Percentiles rank a stretch among this genome's conserved stretches.
phyloP scores from a whole-genome alignment of 352 stramenopile species.

The Phytophthora brassicae region DNA sequence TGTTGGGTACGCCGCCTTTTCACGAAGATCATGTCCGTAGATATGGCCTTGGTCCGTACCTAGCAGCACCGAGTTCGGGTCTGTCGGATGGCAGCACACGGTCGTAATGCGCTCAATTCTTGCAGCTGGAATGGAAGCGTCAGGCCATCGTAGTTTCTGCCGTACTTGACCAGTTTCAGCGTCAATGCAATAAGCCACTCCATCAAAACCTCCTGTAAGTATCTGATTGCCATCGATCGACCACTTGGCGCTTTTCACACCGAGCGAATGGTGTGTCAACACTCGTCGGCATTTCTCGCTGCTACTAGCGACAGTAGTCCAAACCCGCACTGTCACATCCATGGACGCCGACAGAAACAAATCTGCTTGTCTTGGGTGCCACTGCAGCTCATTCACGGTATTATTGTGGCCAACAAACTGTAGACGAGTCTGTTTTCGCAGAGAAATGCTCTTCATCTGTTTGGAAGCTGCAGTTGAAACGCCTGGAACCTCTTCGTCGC shows the following conservation, averaged over 20 bases:
- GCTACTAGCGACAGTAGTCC: slow-evolving; percentile 21
- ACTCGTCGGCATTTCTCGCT: slow-evolving; percentile 4
- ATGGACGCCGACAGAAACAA: slow-evolving; percentile 66
- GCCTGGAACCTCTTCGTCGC: neutral
- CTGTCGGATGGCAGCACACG: slow-evolving; percentile 32
- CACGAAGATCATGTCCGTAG: slow-evolving; percentile 41
- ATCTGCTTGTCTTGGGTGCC: slow-evolving; percentile 35
- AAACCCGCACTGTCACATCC: slow-evolving; percentile 55
- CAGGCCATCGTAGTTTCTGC: slow-evolving; percentile 9
- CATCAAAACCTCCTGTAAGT: slow-evolving; percentile 53
- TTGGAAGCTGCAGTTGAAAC: neutral
- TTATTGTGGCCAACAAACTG: slow-evolving; percentile 35
- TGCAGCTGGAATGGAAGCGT: slow-evolving; percentile 1
- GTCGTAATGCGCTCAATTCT: slow-evolving; percentile 32
- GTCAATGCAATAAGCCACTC: slow-evolving; percentile 28
- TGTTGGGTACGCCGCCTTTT: slow-evolving; percentile 11
- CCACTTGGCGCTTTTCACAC: slow-evolving; percentile 62
- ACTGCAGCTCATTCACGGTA: slow-evolving; percentile 44
- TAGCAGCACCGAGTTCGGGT: slow-evolving; percentile 34
- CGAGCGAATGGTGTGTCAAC: slow-evolving; percentile 35
- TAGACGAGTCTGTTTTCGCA: slow-evolving; percentile 10
- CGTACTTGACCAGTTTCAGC: slow-evolving; percentile 31
- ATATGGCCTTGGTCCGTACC: slow-evolving; percentile 40
- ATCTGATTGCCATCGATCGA: slow-evolving; percentile 43
- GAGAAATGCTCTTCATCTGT: neutral